Evolutionary conservation across 352 stramenopile species (phyloP).

Genomic region (Globisporangium uncinulatum): DNA sequence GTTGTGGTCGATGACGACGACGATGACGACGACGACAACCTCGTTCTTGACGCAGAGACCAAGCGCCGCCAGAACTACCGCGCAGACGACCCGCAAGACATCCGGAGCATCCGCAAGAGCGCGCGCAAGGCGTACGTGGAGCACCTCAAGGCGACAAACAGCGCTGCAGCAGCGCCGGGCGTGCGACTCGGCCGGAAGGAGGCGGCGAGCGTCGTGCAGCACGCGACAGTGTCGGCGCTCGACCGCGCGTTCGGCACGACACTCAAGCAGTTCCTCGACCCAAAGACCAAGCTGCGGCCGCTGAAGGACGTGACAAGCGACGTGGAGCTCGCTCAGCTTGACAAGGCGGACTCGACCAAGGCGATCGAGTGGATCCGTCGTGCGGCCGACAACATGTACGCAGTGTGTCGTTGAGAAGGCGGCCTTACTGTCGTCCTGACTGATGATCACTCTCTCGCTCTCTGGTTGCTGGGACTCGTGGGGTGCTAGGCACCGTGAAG

Average conservation of each 20-base stretch:
- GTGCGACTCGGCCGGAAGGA: constrained; percentile 20
- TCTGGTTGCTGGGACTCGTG: not conserved
- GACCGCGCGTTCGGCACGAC: constrained; percentile 72
- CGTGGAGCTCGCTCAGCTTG: constrained; percentile 14
- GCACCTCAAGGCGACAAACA: constrained; percentile 46
- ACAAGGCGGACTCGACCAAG: constrained; percentile 51
- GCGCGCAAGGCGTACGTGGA: constrained; percentile 72
- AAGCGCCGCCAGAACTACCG: constrained; percentile 49
- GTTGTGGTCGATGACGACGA: constrained; percentile 10
- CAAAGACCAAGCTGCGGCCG: constrained; percentile 40
- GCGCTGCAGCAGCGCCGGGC: constrained; percentile 7
- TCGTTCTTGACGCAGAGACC: constrained; percentile 62
- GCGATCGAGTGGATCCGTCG: constrained; percentile 78
- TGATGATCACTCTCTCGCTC: not conserved
- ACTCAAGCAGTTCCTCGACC: constrained; percentile 63
- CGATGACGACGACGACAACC: constrained; percentile 20
- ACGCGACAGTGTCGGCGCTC: constrained; percentile 47
- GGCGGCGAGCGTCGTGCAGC: constrained; percentile 37
- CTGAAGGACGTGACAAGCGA: constrained; percentile 25
- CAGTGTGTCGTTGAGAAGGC: not conserved
- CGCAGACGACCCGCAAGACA: constrained; percentile 43
- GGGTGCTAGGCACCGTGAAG: constrained; percentile 45
- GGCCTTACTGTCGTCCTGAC: not conserved
- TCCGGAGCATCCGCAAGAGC: constrained; percentile 75
- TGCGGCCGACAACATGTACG: constrained; percentile 55